Evolutionary conservation across 805 yeast genomes (phyloP).

Genomic region (Priceomyces fermenticarens): DNA sequence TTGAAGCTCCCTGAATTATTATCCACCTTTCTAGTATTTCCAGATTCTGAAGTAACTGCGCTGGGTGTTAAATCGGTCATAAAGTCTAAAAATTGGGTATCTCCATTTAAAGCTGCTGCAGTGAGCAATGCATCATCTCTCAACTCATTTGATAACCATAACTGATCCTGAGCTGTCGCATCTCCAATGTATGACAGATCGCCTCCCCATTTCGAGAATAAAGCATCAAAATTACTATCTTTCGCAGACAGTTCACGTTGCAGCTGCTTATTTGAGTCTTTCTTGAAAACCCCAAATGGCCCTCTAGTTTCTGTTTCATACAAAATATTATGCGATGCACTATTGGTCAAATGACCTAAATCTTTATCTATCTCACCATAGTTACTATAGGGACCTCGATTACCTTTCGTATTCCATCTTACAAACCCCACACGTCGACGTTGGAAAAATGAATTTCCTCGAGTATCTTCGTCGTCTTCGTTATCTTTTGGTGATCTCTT

Average conservation of each 20-base stretch:
- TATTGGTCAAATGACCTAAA: conserved; percentile 52
- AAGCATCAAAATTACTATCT: background rate
- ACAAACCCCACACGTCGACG: conserved; percentile 75
- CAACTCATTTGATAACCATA: conserved; percentile 70
- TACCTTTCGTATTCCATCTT: conserved; percentile 55
- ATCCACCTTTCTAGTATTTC: conserved; percentile 1
- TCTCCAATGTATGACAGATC: conserved; percentile 10
- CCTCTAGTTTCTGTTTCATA: conserved; percentile 58
- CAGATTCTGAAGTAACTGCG: conserved; percentile 1
- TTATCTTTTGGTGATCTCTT: conserved; percentile 17
- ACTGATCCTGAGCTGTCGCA: conserved; percentile 41
- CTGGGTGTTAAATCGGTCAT: conserved; percentile 25
- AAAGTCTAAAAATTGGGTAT: conserved; percentile 55
- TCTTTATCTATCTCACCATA: conserved; percentile 83
- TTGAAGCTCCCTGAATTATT: conserved; percentile 3
- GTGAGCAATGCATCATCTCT: conserved; percentile 71
- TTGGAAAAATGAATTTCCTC: conserved; percentile 44
- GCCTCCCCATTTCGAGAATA: background rate
- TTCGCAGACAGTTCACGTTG: background rate
- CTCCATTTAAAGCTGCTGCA: conserved; percentile 67
- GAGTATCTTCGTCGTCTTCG: conserved; percentile 10
- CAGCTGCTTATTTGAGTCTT: conserved; percentile 29
- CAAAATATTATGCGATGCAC: conserved; percentile 33
- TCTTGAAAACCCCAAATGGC: conserved; percentile 79
- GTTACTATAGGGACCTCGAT: conserved; percentile 50